Evolutionary conservation across 345 rosid genomes (phyloP).

Genomic region (Eucalyptus paniculata): DNA sequence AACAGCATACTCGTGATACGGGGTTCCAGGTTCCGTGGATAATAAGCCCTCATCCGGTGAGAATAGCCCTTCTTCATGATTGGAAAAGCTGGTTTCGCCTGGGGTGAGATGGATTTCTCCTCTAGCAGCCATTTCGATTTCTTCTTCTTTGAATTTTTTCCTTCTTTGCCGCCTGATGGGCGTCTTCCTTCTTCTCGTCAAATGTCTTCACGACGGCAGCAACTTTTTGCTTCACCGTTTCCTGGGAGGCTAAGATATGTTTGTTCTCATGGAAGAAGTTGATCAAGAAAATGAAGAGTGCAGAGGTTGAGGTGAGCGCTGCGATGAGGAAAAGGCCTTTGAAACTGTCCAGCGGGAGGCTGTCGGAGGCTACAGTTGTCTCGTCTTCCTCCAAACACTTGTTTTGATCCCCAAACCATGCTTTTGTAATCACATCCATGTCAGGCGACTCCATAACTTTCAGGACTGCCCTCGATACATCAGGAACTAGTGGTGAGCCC

Average conservation of each 20-base stretch:
- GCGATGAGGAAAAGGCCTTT: not conserved
- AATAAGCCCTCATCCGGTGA: not conserved
- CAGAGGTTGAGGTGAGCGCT: not conserved
- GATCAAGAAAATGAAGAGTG: not conserved
- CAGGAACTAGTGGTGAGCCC: not conserved
- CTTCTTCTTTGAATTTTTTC: not conserved
- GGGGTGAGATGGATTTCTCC: not conserved
- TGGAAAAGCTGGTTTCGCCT: not conserved
- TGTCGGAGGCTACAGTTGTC: not conserved
- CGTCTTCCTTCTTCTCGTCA: not conserved
- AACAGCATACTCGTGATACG: not conserved
- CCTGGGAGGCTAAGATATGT: not conserved
- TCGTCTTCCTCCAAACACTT: not conserved
- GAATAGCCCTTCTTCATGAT: not conserved
- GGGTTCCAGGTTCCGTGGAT: not conserved
- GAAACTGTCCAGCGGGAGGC: not conserved
- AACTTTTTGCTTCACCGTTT: not conserved
- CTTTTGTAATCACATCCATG: not conserved
- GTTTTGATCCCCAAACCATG: not conserved
- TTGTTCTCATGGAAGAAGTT: not conserved
- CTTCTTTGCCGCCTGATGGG: not conserved
- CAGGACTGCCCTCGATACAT: conserved; percentile 2
- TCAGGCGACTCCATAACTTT: not conserved
- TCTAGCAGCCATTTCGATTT: not conserved
- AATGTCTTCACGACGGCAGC: not conserved